phyloP scores from a whole-genome alignment of 441 rosid genomes.

The Eutrema salsugineum region DNA sequence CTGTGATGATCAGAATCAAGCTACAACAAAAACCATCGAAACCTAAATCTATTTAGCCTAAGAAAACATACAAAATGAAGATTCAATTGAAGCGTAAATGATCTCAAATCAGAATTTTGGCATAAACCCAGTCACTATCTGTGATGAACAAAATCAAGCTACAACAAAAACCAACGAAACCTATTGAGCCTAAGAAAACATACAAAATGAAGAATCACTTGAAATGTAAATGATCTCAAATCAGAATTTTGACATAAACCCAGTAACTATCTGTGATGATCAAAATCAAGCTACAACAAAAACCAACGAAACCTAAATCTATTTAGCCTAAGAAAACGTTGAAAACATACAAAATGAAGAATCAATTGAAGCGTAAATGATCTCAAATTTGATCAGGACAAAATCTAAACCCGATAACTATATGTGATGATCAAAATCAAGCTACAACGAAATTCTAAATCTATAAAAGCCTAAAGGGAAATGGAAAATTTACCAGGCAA shows the following conservation, averaged over 20 bases:
- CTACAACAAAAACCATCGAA: neutral
- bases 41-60: no score
- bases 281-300: slow-evolving; percentile 13
- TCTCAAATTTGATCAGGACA: neutral
- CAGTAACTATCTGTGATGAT: neutral
- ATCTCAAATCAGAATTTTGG: neutral
- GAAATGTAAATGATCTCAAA: neutral
- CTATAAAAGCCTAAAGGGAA: neutral
- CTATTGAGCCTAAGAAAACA: no score
- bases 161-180: neutral
- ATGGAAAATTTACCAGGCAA: slow-evolving; percentile 52
- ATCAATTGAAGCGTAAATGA: neutral
- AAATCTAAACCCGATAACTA: neutral
- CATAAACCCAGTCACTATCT: neutral
- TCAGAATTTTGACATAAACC: no score
- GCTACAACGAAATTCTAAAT: neutral
- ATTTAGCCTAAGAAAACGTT: no score
- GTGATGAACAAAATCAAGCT: slow-evolving; percentile 16
- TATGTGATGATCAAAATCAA: slow-evolving; percentile 15
- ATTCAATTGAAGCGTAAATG: neutral
- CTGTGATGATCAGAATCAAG: slow-evolving; percentile 17
- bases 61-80: neutral
- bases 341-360: neutral
- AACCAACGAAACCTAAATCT: neutral
- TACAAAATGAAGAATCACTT: neutral